Conservation (phyloP, 2,329 filamentous ascomycete species). For the Fonsecaea pedrosoi region DNA sequence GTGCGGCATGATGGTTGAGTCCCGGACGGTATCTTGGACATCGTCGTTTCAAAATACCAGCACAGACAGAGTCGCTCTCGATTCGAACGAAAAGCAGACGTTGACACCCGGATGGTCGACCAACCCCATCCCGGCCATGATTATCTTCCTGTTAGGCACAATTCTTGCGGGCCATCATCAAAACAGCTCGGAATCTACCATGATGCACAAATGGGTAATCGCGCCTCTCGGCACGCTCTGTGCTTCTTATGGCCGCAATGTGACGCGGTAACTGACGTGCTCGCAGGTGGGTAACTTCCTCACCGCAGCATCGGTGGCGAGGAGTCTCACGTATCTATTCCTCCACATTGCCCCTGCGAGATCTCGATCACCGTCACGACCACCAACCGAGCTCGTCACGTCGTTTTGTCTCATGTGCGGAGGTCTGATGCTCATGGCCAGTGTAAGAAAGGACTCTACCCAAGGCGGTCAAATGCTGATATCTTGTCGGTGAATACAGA, state of each 20-base stretch:
- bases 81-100: conserved; percentile 41
- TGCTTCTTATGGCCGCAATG: neutral
- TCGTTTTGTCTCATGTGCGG: conserved; percentile 79
- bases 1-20: conserved; percentile 86
- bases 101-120: conserved; percentile 63
- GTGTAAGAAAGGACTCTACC: neutral
- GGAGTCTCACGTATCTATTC: conserved; percentile 73
- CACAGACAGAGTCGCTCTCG: conserved; percentile 62
- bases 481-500: conserved; percentile 49
- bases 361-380: conserved; percentile 75
- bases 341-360: conserved; percentile 75
- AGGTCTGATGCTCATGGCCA: conserved; percentile 51
- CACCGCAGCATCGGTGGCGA: conserved; percentile 72
- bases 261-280: conserved; percentile 62
- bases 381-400: conserved; percentile 77
- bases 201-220: conserved; percentile 76
- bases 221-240: neutral
- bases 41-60: conserved; percentile 63
- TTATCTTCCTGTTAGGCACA: conserved; percentile 77
- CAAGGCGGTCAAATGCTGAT: neutral
- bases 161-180: conserved; percentile 88
- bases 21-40: conserved; percentile 49
- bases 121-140: conserved; percentile 78
- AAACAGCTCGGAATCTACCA: conserved; percentile 73
- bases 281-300: conserved; percentile 57